A percentile compares a stretch with the other conserved stretches of the same genome.
Conservation (phyloP, 2,329 filamentous ascomycete species). For the Claviceps spartinae region DNA sequence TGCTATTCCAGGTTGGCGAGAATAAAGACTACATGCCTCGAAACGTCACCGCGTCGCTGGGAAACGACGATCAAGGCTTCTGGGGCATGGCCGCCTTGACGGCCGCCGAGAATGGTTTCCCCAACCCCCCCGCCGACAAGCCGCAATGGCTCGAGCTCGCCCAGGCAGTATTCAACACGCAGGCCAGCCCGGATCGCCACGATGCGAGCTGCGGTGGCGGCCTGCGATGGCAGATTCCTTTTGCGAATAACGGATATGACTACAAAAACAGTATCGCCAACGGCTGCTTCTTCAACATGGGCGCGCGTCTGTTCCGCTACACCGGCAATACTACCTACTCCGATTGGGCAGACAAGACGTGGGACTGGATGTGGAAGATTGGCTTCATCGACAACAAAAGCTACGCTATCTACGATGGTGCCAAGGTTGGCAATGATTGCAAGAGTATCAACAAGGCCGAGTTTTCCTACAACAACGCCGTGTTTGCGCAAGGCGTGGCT, state of each 20-base stretch:
- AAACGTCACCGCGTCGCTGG: constrained; percentile 37
- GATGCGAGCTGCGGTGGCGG: constrained; percentile 42
- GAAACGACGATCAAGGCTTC: constrained; percentile 54
- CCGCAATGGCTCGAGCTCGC: constrained; percentile 44
- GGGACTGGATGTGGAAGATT: constrained; percentile 44
- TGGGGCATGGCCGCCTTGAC: constrained; percentile 53
- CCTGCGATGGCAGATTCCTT: constrained; percentile 65
- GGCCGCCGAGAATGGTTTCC: constrained; percentile 44
- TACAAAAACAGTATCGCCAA: constrained; percentile 56
- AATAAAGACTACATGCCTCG: constrained; percentile 41
- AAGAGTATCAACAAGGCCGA: constrained; percentile 40
- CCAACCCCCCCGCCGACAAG: constrained; percentile 34
- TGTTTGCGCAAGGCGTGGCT: constrained; percentile 44
- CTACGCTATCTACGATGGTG: constrained; percentile 49
- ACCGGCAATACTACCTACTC: constrained; percentile 52
- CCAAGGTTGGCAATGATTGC: constrained; percentile 38
- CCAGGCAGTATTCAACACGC: constrained; percentile 49
- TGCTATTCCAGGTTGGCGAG: constrained; percentile 39
- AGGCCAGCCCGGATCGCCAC: constrained; percentile 44
- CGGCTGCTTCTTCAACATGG: constrained; percentile 50
- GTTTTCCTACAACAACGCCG: constrained; percentile 48
- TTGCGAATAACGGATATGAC: constrained; percentile 59
- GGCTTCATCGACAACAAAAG: constrained; percentile 44
- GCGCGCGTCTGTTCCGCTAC: constrained; percentile 58
- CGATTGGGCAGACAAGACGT: constrained; percentile 49